These are phyloP conservation scores for Cajanus cajan DNA, from an alignment of 306 rosid species.

Conservation along the genomic window DNA sequence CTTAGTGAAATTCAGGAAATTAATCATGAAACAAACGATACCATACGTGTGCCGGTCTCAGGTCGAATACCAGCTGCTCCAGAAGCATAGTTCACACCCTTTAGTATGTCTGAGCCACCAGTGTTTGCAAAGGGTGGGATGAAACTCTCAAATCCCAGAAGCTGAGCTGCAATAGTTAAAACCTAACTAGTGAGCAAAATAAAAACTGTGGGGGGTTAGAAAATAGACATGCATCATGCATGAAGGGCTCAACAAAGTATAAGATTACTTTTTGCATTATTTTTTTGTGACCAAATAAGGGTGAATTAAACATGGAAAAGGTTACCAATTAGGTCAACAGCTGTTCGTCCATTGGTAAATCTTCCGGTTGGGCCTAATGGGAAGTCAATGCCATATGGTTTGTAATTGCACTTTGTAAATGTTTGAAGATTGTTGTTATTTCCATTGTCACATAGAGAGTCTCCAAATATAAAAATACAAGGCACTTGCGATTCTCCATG, in stretches of 20 bases:
- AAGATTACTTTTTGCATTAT: too few species aligned
- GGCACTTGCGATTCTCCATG: conserved; percentile 32
- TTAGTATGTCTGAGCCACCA: conserved; percentile 29
- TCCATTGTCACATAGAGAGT: conserved; percentile 54
- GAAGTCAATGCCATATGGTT: conserved; percentile 58
- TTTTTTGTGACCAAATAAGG: background rate
- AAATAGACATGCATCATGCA: too few species aligned
- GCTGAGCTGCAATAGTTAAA: background rate
- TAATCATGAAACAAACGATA: too few species aligned
- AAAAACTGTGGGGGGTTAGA: background rate
- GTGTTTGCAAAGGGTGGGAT: conserved; percentile 34
- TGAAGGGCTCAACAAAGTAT: too few species aligned
- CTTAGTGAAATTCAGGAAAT: too few species aligned
- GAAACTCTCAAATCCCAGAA: background rate
- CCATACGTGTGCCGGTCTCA: background rate
- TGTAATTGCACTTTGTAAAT: conserved; percentile 21
- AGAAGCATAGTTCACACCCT: conserved; percentile 44
- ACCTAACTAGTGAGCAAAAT: background rate
- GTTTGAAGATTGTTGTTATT: conserved; percentile 43
- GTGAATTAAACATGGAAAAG: background rate
- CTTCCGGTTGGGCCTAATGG: conserved; percentile 48
- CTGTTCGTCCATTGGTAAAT: conserved; percentile 44
- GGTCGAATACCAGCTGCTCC: conserved; percentile 22
- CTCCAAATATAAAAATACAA: conserved; percentile 55
- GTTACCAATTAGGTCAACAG: background rate